Conservation (phyloP, 2,329 filamentous ascomycete genomes). For the Aspergillus neoniger region DNA sequence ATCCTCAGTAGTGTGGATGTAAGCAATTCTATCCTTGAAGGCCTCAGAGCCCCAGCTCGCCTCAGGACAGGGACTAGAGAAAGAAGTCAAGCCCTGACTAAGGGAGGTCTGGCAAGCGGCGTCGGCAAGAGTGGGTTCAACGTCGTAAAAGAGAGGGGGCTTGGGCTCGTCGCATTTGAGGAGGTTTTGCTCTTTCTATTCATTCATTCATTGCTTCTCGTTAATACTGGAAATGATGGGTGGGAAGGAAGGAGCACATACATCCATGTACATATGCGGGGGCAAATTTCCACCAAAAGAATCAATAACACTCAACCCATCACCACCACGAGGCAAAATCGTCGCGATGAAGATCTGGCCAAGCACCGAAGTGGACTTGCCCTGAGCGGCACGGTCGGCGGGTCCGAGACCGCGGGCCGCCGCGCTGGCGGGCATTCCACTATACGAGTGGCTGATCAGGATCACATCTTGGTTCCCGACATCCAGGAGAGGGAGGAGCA, state of each 20-base stretch:
- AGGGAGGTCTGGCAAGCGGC: not conserved
- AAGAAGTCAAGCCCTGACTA: not conserved
- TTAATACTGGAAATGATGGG: too few relatives aligned
- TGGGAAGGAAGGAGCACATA: not conserved
- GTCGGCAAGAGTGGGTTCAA: not conserved
- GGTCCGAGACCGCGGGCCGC: conserved; percentile 1
- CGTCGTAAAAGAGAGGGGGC: not conserved
- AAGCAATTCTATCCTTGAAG: not conserved
- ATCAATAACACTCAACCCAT: conserved; percentile 2
- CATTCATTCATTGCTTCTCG: too few relatives aligned
- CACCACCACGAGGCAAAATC: not conserved
- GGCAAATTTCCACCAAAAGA: not conserved
- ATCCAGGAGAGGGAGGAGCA: conserved; percentile 3
- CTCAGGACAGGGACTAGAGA: not conserved
- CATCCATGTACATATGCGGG: conserved; percentile 2
- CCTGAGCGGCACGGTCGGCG: not conserved
- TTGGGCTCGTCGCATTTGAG: not conserved
- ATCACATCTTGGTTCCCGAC: conserved; percentile 4
- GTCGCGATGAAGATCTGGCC: conserved; percentile 6
- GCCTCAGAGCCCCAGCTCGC: not conserved
- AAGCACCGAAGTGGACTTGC: not conserved
- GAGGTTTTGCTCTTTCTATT: not conserved
- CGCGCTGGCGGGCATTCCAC: conserved; percentile 7
- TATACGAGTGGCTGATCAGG: conserved; percentile 9
- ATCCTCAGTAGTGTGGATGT: not conserved